Evolutionary conservation across 495 filamentous ascomycete species (phyloP), one percentile per base, ranked within the genome.

Genomic region (Pyrenula aspistea): DNA sequence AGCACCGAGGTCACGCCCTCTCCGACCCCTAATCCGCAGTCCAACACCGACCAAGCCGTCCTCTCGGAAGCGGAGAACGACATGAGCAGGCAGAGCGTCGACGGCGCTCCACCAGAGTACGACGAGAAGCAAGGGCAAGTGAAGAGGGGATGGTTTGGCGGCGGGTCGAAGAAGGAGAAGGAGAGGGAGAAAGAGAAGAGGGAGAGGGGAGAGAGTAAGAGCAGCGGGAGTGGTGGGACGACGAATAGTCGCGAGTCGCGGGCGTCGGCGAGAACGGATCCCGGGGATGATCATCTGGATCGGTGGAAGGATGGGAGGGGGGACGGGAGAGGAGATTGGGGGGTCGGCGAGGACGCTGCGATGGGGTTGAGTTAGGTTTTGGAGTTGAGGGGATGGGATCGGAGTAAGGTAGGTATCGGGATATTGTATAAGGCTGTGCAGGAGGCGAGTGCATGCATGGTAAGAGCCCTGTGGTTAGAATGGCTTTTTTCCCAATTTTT

Each of bases 341-440:
- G 77, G 2, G 55, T 77, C 25, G 73, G 75, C 12, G 77, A 80
- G 62, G 77, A 80, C 54, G 67, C 77, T 8, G 75, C 75, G 56
- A 80, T 80, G 77, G 77, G 71, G 20, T 59, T 80, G 59, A 78
- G 77, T 59, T 80, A 68, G 74, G 31, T 42, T 42, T 56, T 11
- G 12, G 51, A n/a, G 77, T 75, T 23, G 71, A 76, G 25, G 78
- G 80, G 42, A 48, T 48, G 42, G 42, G 42, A 48, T 48, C 42
- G 42, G 42, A 48, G 42, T 48, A n/a, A n/a, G n/a, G n/a, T n/a
- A n/a, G n/a, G n/a, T n/a, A n/a, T n/a, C n/a, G n/a, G n/a, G n/a
- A n/a, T n/a, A n/a, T n/a, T n/a, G n/a, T n/a, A n/a, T n/a, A n/a
- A n/a, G n/a, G n/a, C n/a, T n/a, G n/a, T n/a, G n/a, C n/a, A n/a